Evolutionary conservation across 2,329 filamentous ascomycete genomes (phyloP), one percentile per base, ranked within the genome.

Genomic region (Exophiala viscosa): DNA sequence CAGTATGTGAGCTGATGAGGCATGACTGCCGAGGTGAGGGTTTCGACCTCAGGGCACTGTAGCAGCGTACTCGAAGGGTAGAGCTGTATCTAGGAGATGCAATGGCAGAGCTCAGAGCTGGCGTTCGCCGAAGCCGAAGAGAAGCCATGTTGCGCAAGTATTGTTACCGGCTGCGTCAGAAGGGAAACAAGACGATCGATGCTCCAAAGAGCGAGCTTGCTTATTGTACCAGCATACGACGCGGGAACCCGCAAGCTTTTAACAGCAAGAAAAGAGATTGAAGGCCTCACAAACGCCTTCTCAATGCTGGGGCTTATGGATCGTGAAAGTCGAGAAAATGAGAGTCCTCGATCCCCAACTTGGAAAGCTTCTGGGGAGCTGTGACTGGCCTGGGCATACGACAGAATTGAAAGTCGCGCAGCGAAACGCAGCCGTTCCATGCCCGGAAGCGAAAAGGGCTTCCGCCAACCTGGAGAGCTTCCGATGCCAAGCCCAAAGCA

Each of bases 81-180:
- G 31, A 15, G 17, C 39, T 45, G 39, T 55, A 44, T 48, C 44
- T 52, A 17, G 59, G 57, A n/a, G 52, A 20, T 31, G 57, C 51
- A 34, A 61, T 52, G 40, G 47, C 48, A 42, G 57, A 55, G 38
- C 54, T 47, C 48, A 62, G 40, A 8, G 55, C 50, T 43, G 60
- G 59, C 13, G 55, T 45, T 47, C 51, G 50, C 52, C 60, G 55
- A 46, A 60, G 45, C 44, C 60, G 57, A 11, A 60, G 52, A 43
- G 57, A 54, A 23, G 59, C 55, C 60, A 62, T 62, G 35, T 28
- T 52, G 45, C 13, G 23, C 40, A 17, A 41, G 28, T 33, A 43
- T 34, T 50, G 31, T 44, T 2, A 34, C 39, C 28, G 45, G 46
- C 42, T 32, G 40, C 48, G 45, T 48, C 50, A 48, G 45, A 47